A percentile compares a stretch with the other conserved stretches of the same genome.
Evolutionary conservation across 177 flowering plant genomes (phyloP).

Genomic region (Tripterygium wilfordii): DNA sequence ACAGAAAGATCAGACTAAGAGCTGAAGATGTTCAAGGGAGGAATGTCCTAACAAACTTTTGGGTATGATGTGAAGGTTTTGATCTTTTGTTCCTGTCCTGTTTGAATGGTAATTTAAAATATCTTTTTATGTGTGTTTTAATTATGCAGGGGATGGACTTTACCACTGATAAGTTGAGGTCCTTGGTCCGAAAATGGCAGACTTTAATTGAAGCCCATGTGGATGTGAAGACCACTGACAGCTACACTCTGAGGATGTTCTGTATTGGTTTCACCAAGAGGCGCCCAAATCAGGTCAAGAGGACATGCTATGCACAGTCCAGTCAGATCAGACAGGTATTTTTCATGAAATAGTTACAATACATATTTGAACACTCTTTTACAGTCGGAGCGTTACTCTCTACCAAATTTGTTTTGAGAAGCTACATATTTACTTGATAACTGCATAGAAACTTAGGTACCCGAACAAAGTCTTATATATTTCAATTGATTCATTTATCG

Average conservation of each 20-base stretch:
- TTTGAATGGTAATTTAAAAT: background rate
- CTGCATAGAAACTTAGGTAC: too few relatives aligned
- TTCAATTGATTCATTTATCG: too few relatives aligned
- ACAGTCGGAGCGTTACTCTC: too few relatives aligned
- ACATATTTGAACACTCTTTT: too few relatives aligned
- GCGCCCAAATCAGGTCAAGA: conserved; percentile 57
- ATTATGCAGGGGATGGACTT: conserved; percentile 56
- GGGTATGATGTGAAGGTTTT: conserved; percentile 42
- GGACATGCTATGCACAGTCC: conserved; percentile 62
- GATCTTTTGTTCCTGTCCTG: background rate
- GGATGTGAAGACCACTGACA: conserved; percentile 74
- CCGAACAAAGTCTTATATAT: too few relatives aligned
- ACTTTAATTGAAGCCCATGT: conserved; percentile 69
- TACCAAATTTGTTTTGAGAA: too few relatives aligned
- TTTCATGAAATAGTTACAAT: too few relatives aligned
- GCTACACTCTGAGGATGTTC: conserved; percentile 59
- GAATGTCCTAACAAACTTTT: conserved; percentile 89
- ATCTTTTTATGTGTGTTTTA: background rate
- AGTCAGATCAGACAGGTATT: conserved; percentile 55
- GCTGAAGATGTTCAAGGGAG: conserved; percentile 95
- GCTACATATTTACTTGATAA: too few relatives aligned
- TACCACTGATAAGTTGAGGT: conserved; percentile 68
- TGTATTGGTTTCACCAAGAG: conserved; percentile 72
- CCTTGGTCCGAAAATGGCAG: conserved; percentile 63
- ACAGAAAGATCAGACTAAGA: conserved; percentile 84